Conservation (phyloP, 805 yeast genomes). For the Saturnispora silvae region DNA sequence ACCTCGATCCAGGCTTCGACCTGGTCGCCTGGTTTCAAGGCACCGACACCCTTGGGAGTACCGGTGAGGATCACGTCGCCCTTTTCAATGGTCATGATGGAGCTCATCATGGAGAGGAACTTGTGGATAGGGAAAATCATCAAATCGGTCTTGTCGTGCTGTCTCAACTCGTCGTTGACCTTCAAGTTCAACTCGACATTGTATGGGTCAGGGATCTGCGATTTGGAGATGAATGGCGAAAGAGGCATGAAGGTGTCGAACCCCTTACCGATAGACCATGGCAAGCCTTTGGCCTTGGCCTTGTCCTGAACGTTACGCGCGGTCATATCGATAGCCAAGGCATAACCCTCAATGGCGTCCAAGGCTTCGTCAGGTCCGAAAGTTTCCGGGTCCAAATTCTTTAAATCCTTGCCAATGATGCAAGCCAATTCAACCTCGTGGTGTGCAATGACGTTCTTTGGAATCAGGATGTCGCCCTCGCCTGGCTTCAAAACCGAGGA, state of each 20-base stretch:
- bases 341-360: constrained; percentile 76
- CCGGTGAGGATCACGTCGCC: constrained; percentile 93
- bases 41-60: constrained; percentile 97
- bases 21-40: constrained; percentile 65
- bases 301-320: constrained; percentile 94
- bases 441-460: constrained; percentile 70
- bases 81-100: constrained; percentile 82
- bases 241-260: constrained; percentile 92
- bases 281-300: constrained; percentile 87
- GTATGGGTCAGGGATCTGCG: constrained; percentile 60
- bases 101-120: constrained; percentile 68
- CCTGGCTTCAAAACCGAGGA: constrained; percentile 60
- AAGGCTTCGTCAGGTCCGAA: constrained; percentile 61
- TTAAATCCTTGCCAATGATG: constrained; percentile 51
- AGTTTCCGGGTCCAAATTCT: constrained; percentile 43
- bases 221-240: constrained; percentile 61
- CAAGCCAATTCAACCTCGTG: constrained; percentile 92
- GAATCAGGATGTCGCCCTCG: constrained; percentile 72
- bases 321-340: constrained; percentile 86
- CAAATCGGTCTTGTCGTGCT: constrained; percentile 63
- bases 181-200: constrained; percentile 51
- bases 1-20: constrained; percentile 53
- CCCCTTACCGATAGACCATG: constrained; percentile 96
- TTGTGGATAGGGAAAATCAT: constrained; percentile 86
- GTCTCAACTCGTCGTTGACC: constrained; percentile 63